Conservation (phyloP, 441 rosid genomes). For the Pelargonium exstipulatum region DNA sequence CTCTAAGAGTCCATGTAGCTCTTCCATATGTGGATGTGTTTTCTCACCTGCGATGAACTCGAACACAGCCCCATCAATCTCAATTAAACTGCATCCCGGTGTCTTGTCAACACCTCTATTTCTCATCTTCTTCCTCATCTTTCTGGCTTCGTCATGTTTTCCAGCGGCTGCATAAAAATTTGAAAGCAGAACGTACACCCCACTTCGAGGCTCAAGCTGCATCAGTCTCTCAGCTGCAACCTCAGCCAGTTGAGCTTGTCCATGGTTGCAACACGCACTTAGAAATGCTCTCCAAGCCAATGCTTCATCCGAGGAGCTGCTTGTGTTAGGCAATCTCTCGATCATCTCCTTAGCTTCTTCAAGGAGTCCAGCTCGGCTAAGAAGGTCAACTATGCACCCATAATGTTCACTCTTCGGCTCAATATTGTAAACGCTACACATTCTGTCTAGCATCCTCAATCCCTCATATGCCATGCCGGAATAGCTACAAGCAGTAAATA, state of each 20-base stretch:
- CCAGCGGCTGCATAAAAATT: constrained; percentile 43
- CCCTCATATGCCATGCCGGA: constrained; percentile 55
- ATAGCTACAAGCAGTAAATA: constrained; percentile 56
- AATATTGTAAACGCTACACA: constrained; percentile 36
- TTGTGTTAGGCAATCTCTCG: constrained; percentile 27
- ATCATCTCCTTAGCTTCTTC: constrained; percentile 49
- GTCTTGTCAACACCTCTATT: constrained; percentile 49
- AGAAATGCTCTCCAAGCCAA: constrained; percentile 49
- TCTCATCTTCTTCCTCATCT: constrained; percentile 53
- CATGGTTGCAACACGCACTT: constrained; percentile 30
- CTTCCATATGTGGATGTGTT: constrained; percentile 35
- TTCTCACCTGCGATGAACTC: constrained; percentile 54
- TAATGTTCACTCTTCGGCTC: constrained; percentile 51
- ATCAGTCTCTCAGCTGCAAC: constrained; percentile 39
- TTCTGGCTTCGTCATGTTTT: constrained; percentile 45
- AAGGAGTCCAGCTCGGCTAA: constrained; percentile 52
- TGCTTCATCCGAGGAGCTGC: constrained; percentile 35
- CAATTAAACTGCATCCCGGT: constrained; percentile 60
- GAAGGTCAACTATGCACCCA: constrained; percentile 49
- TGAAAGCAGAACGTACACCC: constrained; percentile 42
- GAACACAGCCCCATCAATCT: constrained; percentile 39
- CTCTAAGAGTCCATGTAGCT: constrained; percentile 32
- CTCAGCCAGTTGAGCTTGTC: constrained; percentile 33
- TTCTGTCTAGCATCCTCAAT: constrained; percentile 34
- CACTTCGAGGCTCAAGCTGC: constrained; percentile 39